Percentiles rank a stretch among this genome's conserved stretches.
Evolutionary conservation across 345 rosid genomes (phyloP).

Genomic region (Mercurialis annua): DNA sequence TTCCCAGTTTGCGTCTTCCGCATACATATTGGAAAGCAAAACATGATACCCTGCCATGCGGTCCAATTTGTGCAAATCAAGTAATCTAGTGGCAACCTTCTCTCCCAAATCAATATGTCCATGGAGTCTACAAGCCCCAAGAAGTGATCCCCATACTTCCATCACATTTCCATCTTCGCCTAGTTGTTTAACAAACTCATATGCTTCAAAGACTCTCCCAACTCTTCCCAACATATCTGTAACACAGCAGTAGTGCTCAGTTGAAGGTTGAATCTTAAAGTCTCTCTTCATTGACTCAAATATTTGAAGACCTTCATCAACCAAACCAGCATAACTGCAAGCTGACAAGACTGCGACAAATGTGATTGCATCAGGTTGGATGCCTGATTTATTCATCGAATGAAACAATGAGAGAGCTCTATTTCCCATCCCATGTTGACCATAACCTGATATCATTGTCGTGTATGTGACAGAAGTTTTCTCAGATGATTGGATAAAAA

Average conservation of each 20-base stretch:
- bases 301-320: slow-evolving; percentile 71
- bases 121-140: slow-evolving; percentile 74
- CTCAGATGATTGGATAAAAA: slow-evolving; percentile 46
- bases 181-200: slow-evolving; percentile 57
- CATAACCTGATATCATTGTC: slow-evolving; percentile 75
- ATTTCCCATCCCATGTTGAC: slow-evolving; percentile 83
- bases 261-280: slow-evolving; percentile 54
- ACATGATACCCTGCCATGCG: slow-evolving; percentile 62
- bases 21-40: slow-evolving; percentile 82
- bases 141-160: slow-evolving; percentile 88
- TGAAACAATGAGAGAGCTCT: slow-evolving; percentile 70
- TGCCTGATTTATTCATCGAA: slow-evolving; percentile 48
- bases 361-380: slow-evolving; percentile 67
- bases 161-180: slow-evolving; percentile 60
- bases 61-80: slow-evolving; percentile 39
- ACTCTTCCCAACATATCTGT: slow-evolving; percentile 85
- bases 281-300: slow-evolving; percentile 56
- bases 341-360: slow-evolving; percentile 80
- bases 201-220: slow-evolving; percentile 80
- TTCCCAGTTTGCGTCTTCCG: slow-evolving; percentile 73
- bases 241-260: slow-evolving; percentile 76
- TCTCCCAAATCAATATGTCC: slow-evolving; percentile 61
- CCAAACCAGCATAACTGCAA: slow-evolving; percentile 74
- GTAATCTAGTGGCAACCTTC: slow-evolving; percentile 52
- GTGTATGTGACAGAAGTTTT: slow-evolving; percentile 78